Evolutionary conservation across 2,329 filamentous ascomycete species (phyloP).

Genomic region (Macrophomina pseudophaseolina): DNA sequence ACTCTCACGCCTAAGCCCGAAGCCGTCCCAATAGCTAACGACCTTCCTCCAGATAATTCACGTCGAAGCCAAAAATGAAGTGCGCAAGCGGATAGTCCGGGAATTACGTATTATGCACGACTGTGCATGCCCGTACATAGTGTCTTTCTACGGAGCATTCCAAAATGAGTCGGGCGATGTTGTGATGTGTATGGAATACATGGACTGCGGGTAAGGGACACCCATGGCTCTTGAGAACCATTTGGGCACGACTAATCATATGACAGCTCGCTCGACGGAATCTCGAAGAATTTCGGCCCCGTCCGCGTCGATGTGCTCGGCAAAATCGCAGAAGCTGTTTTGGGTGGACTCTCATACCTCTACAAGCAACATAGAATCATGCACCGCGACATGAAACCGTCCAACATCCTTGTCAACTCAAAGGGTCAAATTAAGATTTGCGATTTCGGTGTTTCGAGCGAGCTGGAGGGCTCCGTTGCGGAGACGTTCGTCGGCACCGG

Average conservation of each 20-base stretch:
- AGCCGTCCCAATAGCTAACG: slow-evolving; percentile 19
- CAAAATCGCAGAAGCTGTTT: slow-evolving; percentile 94
- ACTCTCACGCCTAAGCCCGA: not conserved
- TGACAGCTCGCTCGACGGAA: slow-evolving; percentile 82
- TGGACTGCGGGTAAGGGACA: slow-evolving; percentile 87
- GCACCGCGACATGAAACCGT: slow-evolving; percentile 98
- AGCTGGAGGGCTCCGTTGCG: slow-evolving; percentile 96
- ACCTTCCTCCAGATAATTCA: slow-evolving; percentile 76
- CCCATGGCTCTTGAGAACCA: not conserved
- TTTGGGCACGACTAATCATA: not conserved
- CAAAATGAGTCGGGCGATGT: slow-evolving; percentile 96
- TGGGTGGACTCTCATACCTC: slow-evolving; percentile 91
- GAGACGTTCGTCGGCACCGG: slow-evolving; percentile 98
- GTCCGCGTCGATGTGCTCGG: slow-evolving; percentile 95
- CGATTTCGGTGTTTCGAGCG: slow-evolving; percentile 98
- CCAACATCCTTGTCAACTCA: slow-evolving; percentile 96
- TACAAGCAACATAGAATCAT: slow-evolving; percentile 97
- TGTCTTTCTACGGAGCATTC: slow-evolving; percentile 97
- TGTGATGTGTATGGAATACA: slow-evolving; percentile 99
- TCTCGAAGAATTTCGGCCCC: slow-evolving; percentile 93
- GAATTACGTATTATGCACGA: slow-evolving; percentile 98
- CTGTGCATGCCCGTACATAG: slow-evolving; percentile 95
- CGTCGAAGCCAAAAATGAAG: slow-evolving; percentile 96
- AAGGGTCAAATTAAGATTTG: slow-evolving; percentile 94
- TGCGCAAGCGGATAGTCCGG: slow-evolving; percentile 94